Evolutionary conservation across 305 asterid genomes (phyloP), one percentile per base, ranked within the genome.

Genomic region (Coffea humblotiana): DNA sequence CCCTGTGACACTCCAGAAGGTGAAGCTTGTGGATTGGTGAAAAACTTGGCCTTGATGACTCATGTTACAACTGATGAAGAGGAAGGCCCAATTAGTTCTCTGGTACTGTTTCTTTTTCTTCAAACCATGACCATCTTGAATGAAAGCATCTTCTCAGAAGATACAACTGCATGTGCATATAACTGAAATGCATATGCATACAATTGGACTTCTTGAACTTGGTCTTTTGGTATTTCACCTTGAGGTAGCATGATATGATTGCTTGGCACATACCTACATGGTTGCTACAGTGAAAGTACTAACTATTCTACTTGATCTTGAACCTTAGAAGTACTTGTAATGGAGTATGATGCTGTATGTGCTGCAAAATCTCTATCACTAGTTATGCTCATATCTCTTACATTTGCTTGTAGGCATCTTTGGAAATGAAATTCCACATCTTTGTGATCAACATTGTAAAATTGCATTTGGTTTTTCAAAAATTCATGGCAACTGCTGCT

Each of bases 1-100:
- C 99, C 99, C 51, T 94, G 99, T 86, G 99, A 96, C 86, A 96
- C 99, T 65, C 99, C 99, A 54, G 99, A 94, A 88, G 99, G 99
- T 83, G 99, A 96, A 92, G 80, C 97, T 73, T 94, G 98, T 85
- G 99, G 99, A 83, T 82, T 96, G 93, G 98, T 96, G 87, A 96
- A 96, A 84, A 96, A 96, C 85, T 89, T 96, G 86, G 99, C 99
- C 47, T 77, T 96, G 88, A 94, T 96, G 99, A 91, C 99, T 60
- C 99, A 96, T 85, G 99, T 96, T 72, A 96, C 99, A 37, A 96
- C 98, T 78, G 99, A 96, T 85, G 98, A 94, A 69, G 97, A 91
- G 51, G 98, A 91, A 85, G 91, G 87, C 65, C 98, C 98, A 74
- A 90, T 96, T 73, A 84, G 90, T 74, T 87, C 97, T 87, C 87